Evolutionary conservation across 2,329 filamentous ascomycete genomes (phyloP).

Genomic region (Tolypocladium amazonense): DNA sequence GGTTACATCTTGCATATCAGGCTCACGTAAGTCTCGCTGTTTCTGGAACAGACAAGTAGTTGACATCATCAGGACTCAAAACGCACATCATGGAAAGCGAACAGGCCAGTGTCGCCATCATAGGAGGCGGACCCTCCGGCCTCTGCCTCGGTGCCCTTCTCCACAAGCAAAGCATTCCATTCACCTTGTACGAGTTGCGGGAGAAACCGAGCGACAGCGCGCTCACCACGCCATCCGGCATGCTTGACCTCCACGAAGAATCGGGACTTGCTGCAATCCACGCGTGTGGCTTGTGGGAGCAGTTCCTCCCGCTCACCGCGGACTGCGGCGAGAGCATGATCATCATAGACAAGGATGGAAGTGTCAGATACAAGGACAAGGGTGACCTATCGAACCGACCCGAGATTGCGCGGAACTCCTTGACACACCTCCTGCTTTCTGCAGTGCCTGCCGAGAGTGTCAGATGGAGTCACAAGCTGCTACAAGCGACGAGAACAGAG

Average conservation of each 20-base stretch:
- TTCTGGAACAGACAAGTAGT: background rate
- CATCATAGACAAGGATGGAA: conserved; percentile 15
- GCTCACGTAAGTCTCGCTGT: background rate
- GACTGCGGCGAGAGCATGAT: conserved; percentile 8
- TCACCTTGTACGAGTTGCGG: conserved; percentile 24
- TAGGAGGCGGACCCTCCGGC: conserved; percentile 34
- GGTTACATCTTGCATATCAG: background rate
- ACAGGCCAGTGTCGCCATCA: conserved; percentile 25
- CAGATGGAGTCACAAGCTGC: conserved; percentile 18
- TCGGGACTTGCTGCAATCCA: conserved; percentile 33
- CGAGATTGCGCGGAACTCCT: conserved; percentile 25
- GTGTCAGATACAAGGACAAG: conserved; percentile 9
- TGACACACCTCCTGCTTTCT: conserved; percentile 22
- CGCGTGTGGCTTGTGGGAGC: conserved; percentile 30
- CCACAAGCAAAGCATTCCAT: conserved; percentile 22
- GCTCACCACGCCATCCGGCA: conserved; percentile 23
- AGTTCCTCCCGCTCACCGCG: conserved; percentile 29
- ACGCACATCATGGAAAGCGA: background rate
- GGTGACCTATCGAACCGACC: conserved; percentile 16
- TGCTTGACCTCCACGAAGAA: conserved; percentile 36
- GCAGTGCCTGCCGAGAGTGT: conserved; percentile 20
- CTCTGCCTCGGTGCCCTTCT: conserved; percentile 37
- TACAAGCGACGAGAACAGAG: conserved; percentile 5
- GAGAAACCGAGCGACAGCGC: conserved; percentile 13
- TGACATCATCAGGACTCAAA: background rate